These are phyloP conservation scores for Colletotrichum liriopes DNA, from an alignment of 2,329 filamentous ascomycete species.

Conservation along the genomic window DNA sequence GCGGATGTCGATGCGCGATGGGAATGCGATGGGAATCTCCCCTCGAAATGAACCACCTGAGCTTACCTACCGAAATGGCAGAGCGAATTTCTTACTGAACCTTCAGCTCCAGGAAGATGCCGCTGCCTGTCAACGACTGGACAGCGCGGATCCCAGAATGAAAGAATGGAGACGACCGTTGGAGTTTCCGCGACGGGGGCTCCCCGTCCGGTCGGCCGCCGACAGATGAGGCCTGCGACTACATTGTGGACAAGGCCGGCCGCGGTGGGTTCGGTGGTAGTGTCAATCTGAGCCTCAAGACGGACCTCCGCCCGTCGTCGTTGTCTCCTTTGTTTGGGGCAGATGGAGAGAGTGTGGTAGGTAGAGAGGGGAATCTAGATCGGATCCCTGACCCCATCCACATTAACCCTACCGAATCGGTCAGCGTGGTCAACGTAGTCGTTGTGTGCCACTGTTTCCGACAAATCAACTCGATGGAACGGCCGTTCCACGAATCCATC, in stretches of 20 bases:
- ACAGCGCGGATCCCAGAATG: neutral
- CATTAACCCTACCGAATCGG: neutral
- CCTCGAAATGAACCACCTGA: constrained; percentile 16
- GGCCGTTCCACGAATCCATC: neutral
- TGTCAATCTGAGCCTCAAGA: constrained; percentile 13
- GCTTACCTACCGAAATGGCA: constrained; percentile 1
- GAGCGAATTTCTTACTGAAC: neutral
- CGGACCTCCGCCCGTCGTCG: constrained; percentile 1
- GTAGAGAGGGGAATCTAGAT: constrained; percentile 17
- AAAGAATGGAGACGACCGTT: constrained; percentile 1
- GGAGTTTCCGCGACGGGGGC: constrained; percentile 14
- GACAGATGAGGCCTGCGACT: constrained; percentile 17
- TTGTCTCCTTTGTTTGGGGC: constrained; percentile 21
- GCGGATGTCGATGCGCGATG: neutral
- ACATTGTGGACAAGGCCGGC: neutral
- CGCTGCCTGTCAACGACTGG: neutral
- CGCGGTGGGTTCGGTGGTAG: neutral
- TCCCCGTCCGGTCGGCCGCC: constrained; percentile 29
- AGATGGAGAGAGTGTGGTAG: neutral
- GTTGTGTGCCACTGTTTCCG: constrained; percentile 9
- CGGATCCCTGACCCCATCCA: constrained; percentile 17
- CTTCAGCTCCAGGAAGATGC: neutral
- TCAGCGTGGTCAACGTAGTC: neutral
- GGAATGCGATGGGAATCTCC: constrained; percentile 2
- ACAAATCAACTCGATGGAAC: constrained; percentile 3